phyloP scores from a whole-genome alignment of 768 basidiomycete genomes.

The Agaricus subrufescens region DNA sequence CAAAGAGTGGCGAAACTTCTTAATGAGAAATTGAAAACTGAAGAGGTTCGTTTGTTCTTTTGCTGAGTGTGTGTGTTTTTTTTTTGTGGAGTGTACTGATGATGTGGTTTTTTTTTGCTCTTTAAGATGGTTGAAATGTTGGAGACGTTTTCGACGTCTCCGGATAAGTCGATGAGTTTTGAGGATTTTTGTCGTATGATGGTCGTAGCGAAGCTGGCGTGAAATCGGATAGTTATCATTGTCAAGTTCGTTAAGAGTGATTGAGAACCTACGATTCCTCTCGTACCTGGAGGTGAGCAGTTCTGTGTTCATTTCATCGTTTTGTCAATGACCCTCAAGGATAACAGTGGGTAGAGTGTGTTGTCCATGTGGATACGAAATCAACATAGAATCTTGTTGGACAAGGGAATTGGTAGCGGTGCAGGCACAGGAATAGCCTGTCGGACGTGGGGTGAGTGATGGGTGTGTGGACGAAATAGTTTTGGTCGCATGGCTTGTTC shows the following conservation, averaged over 20 bases:
- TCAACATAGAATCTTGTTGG: constrained; percentile 61
- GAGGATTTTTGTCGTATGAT: constrained; percentile 77
- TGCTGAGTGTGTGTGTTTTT: constrained; percentile 12
- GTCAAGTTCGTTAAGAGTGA: constrained; percentile 15
- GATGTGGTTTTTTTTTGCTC: background rate
- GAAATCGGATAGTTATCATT: constrained; percentile 28
- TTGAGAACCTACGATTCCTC: constrained; percentile 10
- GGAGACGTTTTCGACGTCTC: constrained; percentile 62
- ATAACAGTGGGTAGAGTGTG: constrained; percentile 36
- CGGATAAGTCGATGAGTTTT: constrained; percentile 64
- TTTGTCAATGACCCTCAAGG: constrained; percentile 11
- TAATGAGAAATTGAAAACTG: constrained; percentile 66
- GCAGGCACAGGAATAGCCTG: too few species aligned
- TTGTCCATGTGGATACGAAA: constrained; percentile 70
- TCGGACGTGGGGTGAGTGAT: too few species aligned
- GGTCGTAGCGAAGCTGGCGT: constrained; percentile 53
- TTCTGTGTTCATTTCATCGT: constrained; percentile 51
- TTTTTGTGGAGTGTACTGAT: background rate
- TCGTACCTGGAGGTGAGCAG: constrained; percentile 12
- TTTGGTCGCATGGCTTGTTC: too few species aligned
- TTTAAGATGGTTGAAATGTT: constrained; percentile 76
- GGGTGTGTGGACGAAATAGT: too few species aligned
- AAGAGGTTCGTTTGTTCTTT: constrained; percentile 46
- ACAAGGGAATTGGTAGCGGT: constrained; percentile 58
- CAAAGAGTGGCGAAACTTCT: constrained; percentile 54